A percentile compares a stretch with the other conserved stretches of the same genome.
phyloP scores from a whole-genome alignment of 257 asterid species.

The Primulina eburnea region DNA sequence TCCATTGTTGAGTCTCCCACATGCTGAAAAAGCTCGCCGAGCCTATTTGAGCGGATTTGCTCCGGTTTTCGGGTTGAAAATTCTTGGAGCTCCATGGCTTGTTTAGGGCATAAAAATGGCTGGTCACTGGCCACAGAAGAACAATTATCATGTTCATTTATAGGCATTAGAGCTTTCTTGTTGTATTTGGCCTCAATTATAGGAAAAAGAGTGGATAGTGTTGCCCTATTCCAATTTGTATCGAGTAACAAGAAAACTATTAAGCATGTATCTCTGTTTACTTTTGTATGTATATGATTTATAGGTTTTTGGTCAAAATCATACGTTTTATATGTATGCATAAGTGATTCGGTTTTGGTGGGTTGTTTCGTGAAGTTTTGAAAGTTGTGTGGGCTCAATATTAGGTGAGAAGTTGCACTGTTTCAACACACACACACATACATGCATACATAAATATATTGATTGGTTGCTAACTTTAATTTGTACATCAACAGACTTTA shows the following conservation, averaged over 20 bases:
- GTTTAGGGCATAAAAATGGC: constrained; percentile 67
- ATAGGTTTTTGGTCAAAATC: neutral
- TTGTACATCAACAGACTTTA: too few species aligned
- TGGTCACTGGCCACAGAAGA: constrained; percentile 49
- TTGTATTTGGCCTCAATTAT: neutral
- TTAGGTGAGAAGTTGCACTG: constrained; percentile 85
- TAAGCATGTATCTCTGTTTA: neutral
- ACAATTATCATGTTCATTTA: constrained; percentile 24
- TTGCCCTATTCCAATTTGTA: neutral
- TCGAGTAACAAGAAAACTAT: neutral
- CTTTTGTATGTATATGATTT: neutral
- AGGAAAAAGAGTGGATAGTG: neutral
- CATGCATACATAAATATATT: too few species aligned
- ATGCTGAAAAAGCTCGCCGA: constrained; percentile 59
- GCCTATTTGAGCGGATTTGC: constrained; percentile 46
- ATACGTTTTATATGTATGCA: neutral
- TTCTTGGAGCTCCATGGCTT: constrained; percentile 61
- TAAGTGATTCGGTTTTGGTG: neutral
- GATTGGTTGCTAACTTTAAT: too few species aligned
- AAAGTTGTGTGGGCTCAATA: constrained; percentile 34
- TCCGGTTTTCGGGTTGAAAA: constrained; percentile 34
- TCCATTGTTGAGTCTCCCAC: constrained; percentile 40
- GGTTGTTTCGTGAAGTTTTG: constrained; percentile 10
- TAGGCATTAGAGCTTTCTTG: constrained; percentile 23
- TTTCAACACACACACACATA: constrained; percentile 19